phyloP scores from a whole-genome alignment of 148 eudicot genomes.

The Rhododendron griersonianum region DNA sequence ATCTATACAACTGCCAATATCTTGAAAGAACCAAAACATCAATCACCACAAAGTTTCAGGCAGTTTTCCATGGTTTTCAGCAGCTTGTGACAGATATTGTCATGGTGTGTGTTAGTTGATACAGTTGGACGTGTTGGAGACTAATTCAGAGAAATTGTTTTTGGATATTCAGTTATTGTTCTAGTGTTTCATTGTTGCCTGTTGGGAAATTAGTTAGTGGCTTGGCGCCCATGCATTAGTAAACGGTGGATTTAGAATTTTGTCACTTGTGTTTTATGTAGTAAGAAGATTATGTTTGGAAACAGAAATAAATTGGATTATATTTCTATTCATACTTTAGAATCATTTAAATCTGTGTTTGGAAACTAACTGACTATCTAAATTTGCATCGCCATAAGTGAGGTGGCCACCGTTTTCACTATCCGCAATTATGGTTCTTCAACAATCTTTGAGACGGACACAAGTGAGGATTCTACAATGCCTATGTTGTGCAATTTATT shows the following conservation, averaged over 20 bases:
- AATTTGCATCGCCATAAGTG: background rate
- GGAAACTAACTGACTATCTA: background rate
- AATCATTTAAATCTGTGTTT: background rate
- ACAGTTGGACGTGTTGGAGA: background rate
- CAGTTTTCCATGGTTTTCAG: background rate
- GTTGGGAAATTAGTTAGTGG: background rate
- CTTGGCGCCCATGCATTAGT: background rate
- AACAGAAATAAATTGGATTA: background rate
- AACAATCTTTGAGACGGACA: background rate
- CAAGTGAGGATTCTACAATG: background rate
- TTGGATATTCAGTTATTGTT: background rate
- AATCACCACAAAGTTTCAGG: background rate
- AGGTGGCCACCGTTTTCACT: background rate
- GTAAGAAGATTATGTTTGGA: background rate
- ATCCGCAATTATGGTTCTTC: background rate
- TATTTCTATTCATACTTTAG: background rate
- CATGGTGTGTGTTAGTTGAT: background rate
- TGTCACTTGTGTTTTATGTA: background rate
- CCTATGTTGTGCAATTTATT: background rate
- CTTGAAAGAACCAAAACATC: background rate
- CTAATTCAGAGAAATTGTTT: background rate
- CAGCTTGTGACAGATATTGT: background rate
- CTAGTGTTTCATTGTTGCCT: background rate
- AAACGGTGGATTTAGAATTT: background rate
- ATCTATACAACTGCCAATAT: background rate